Evolutionary conservation across 495 filamentous ascomycete species (phyloP), one percentile per base, ranked within the genome.

Genomic region (Penicillium parvum): DNA sequence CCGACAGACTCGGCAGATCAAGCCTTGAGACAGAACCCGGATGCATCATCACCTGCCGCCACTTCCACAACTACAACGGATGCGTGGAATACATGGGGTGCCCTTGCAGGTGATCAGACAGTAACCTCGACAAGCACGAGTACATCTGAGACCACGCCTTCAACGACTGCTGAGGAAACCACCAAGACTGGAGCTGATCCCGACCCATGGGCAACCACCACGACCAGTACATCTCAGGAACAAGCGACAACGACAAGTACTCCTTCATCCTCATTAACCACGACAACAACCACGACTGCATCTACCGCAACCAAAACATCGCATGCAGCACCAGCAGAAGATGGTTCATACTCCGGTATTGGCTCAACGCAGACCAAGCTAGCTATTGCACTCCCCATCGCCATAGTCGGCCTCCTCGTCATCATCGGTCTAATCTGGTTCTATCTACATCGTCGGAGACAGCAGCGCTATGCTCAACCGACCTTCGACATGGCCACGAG

Each of bases 361-460:
- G 28, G 20, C 30, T 57, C 55, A 12, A 60, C 45, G 19, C 56
- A 32, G 16, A 67, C 49, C 18, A 67, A 61, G 36, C 42, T 71
- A 26, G 65, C 65, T 32, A 69, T 71, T 30, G 65, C 64, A 18
- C 37, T 71, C 15, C 67, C 67, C 10, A 43, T 71, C 26, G 43
- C 63, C 17, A 40, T 71, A 10, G 47, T 64, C 17, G 67, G 65
- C 3, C 40, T 58, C 7, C 35, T 52, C 4, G 37, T 60, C 19
- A 42, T 71, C 33, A 28, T 40, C 18, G 55, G 42, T 6, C 19
- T 67, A 3, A 15, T 61, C 3, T 57, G 60, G 47, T 60, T 66
- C 52, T 30, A 61, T 23, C 6, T 54, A 8, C n/a, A n/a, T n/a
- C 47, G 58, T 3, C 57, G 55, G 11, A 50, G 57, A 1, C 46